phyloP scores from a whole-genome alignment of 371 early-diverging fungal genomes.

The Mortierella sp. region DNA sequence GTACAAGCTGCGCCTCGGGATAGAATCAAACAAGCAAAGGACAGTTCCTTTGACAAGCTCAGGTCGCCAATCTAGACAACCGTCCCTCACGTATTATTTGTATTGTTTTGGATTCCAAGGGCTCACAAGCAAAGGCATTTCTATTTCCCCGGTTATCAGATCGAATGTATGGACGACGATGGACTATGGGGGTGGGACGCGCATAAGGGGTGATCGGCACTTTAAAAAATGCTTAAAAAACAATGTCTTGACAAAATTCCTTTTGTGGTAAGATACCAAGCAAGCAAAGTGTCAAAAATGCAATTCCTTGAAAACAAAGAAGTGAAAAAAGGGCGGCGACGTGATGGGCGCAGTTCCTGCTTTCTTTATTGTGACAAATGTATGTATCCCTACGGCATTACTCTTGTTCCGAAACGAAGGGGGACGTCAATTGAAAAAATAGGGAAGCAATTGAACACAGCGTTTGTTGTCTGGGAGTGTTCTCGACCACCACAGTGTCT shows the following conservation, averaged over 20 bases:
- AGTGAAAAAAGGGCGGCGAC: background rate
- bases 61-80: no score
- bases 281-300: background rate
- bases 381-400: background rate
- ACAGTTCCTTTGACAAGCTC: background rate
- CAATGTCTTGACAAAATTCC: background rate
- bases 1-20: background rate
- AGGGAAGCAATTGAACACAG: background rate
- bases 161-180: background rate
- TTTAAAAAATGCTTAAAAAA: background rate
- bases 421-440: no score
- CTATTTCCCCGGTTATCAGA: background rate
- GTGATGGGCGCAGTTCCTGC: background rate
- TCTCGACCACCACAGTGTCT: no score
- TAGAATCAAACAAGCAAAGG: no score
- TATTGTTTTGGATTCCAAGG: background rate
- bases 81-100: background rate
- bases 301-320: background rate
- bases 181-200: no score
- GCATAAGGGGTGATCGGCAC: background rate
- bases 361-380: no score
- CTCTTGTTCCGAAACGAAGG: background rate
- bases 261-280: background rate
- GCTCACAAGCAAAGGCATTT: background rate
- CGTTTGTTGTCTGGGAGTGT: no score